Conservation (phyloP, 2,329 filamentous ascomycete genomes). For the Neurospora crassa region DNA sequence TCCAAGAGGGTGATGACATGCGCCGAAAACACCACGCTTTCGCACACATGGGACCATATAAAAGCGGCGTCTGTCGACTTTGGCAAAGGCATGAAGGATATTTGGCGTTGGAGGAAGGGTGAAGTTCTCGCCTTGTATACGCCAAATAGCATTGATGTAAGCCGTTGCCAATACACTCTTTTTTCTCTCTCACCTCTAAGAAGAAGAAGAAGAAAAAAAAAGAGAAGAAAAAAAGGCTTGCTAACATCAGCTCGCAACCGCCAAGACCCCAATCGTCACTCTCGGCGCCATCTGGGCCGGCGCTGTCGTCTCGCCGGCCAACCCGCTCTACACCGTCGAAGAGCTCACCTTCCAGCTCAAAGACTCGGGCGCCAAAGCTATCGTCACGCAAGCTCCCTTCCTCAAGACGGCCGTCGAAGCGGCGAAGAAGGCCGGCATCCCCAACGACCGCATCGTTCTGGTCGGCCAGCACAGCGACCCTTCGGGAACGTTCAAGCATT, state of each 20-base stretch:
- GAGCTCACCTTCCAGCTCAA: constrained; percentile 80
- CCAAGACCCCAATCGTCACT: constrained; percentile 54
- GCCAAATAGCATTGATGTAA: constrained; percentile 68
- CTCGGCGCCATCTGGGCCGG: constrained; percentile 80
- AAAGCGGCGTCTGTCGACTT: constrained; percentile 62
- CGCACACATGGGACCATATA: constrained; percentile 62
- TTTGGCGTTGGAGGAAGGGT: constrained; percentile 71
- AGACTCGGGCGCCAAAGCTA: constrained; percentile 63
- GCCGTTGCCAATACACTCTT: constrained; percentile 2
- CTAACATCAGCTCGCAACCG: background rate
- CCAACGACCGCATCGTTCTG: constrained; percentile 62
- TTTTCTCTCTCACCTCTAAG: too few relatives aligned
- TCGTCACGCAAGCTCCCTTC: constrained; percentile 64
- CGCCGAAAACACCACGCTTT: constrained; percentile 49
- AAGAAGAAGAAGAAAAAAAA: background rate
- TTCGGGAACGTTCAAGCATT: constrained; percentile 55
- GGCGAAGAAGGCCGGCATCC: constrained; percentile 59
- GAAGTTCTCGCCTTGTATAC: constrained; percentile 78
- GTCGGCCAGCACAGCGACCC: constrained; percentile 61
- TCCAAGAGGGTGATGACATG: constrained; percentile 66
- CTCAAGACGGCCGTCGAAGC: constrained; percentile 58
- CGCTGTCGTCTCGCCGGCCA: constrained; percentile 73
- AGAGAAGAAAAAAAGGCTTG: background rate
- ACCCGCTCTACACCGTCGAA: constrained; percentile 74
- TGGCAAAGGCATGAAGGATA: constrained; percentile 64